Conservation (phyloP, 441 rosid species). For the Daphne laureola region DNA sequence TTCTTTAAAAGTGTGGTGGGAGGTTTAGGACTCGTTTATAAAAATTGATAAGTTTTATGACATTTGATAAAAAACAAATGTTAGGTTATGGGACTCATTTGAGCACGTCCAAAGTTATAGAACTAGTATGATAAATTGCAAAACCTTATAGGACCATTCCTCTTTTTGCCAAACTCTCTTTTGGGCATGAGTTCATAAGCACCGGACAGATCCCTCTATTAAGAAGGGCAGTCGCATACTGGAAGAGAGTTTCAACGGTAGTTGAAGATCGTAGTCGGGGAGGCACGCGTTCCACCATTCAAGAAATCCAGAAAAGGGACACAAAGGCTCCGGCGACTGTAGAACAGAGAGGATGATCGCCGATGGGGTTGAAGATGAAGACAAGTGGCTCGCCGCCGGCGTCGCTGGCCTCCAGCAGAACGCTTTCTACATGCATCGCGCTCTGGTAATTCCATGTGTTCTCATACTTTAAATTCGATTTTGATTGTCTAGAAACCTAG, state of each 20-base stretch:
- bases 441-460: conserved; percentile 49
- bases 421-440: conserved; percentile 98
- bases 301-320: conserved; percentile 8
- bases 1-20: too few species aligned
- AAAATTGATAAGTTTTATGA: too few species aligned
- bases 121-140: too few species aligned
- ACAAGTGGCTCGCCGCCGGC: conserved; percentile 93
- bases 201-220: conserved; percentile 13
- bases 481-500: conserved; percentile 13
- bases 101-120: too few species aligned
- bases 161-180: too few species aligned
- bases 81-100: too few species aligned
- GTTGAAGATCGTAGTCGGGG: conserved; percentile 14
- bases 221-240: too few species aligned
- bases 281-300: conserved; percentile 18
- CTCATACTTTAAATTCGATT: not conserved
- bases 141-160: too few species aligned
- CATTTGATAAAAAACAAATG: too few species aligned
- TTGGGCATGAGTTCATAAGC: not conserved
- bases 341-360: conserved; percentile 54
- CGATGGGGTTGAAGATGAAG: conserved; percentile 82
- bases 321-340: conserved; percentile 21
- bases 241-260: conserved; percentile 24
- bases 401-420: conserved; percentile 94
- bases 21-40: too few species aligned